These are phyloP conservation scores for Tubosaeta brunneosetosa DNA, from an alignment of 768 basidiomycete genomes.

Conservation along the genomic window DNA sequence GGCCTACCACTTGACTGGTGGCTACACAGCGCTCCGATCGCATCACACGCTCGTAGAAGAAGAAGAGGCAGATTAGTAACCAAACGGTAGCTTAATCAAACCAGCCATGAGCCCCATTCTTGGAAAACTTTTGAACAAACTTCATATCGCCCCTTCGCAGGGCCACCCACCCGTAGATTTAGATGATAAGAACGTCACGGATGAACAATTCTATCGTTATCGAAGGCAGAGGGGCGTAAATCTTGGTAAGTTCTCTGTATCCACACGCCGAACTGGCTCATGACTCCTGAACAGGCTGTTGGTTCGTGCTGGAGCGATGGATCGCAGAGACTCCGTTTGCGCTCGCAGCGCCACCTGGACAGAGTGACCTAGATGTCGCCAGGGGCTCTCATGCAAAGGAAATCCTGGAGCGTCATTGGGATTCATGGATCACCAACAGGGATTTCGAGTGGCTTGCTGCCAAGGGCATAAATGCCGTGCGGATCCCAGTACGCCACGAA, in stretches of 20 bases:
- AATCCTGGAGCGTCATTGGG: conserved; percentile 44
- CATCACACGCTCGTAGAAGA: not conserved
- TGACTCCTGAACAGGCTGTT: conserved; percentile 45
- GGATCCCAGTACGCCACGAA: conserved; percentile 57
- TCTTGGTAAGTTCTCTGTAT: conserved; percentile 45
- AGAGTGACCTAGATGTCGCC: conserved; percentile 71
- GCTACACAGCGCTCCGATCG: conserved; percentile 2
- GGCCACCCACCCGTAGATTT: conserved; percentile 1
- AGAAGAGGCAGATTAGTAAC: not conserved
- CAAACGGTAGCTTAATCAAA: no score
- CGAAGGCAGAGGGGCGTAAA: conserved; percentile 80
- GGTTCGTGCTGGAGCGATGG: conserved; percentile 81
- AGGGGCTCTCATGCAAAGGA: conserved; percentile 43
- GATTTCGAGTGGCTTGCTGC: conserved; percentile 55
- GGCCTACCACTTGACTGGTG: no score
- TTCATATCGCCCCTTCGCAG: conserved; percentile 5
- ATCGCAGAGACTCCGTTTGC: conserved; percentile 58
- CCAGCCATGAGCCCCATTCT: conserved; percentile 11
- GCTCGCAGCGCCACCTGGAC: conserved; percentile 46
- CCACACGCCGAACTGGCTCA: conserved; percentile 7
- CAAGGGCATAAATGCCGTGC: conserved; percentile 54
- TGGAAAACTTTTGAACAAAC: conserved; percentile 13
- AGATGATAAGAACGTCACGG: not conserved
- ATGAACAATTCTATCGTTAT: conserved; percentile 45
- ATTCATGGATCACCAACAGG: conserved; percentile 47